phyloP scores from a whole-genome alignment of 148 eudicot species.

The Rhododendron vialii region DNA sequence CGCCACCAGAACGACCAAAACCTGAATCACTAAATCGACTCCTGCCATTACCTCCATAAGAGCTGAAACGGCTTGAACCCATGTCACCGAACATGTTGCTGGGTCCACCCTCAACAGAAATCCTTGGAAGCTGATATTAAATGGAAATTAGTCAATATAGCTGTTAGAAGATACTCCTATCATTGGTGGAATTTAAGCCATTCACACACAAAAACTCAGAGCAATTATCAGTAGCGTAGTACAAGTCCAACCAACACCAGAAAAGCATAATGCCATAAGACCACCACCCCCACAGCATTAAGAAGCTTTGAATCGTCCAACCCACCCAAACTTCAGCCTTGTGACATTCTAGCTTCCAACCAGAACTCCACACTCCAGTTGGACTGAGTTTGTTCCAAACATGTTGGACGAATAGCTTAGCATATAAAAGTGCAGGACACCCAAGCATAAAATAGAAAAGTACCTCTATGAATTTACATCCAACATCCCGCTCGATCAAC shows the following conservation, averaged over 20 bases:
- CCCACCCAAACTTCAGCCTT: neutral
- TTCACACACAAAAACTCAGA: neutral
- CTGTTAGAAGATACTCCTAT: neutral
- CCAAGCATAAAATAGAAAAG: neutral
- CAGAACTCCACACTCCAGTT: neutral
- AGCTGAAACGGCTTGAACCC: conserved; percentile 19
- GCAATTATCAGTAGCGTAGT: neutral
- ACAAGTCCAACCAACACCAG: neutral
- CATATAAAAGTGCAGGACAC: neutral
- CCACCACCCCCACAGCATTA: neutral
- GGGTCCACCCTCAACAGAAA: conserved; percentile 51
- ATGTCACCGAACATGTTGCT: conserved; percentile 43
- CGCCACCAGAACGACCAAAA: conserved; percentile 31
- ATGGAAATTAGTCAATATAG: conserved; percentile 11
- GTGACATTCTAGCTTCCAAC: neutral
- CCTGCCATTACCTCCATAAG: conserved; percentile 24
- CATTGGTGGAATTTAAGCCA: neutral
- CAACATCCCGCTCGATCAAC: conserved; percentile 76
- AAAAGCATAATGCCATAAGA: neutral
- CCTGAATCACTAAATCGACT: conserved; percentile 36
- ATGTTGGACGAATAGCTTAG: neutral
- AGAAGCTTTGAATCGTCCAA: neutral
- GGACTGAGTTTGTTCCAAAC: neutral
- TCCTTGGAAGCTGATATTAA: conserved; percentile 60
- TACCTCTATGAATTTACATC: conserved; percentile 71